Base-by-base conservation (phyloP, 1,139 yeast genomes). In the Pneumocystis canis region DNA sequence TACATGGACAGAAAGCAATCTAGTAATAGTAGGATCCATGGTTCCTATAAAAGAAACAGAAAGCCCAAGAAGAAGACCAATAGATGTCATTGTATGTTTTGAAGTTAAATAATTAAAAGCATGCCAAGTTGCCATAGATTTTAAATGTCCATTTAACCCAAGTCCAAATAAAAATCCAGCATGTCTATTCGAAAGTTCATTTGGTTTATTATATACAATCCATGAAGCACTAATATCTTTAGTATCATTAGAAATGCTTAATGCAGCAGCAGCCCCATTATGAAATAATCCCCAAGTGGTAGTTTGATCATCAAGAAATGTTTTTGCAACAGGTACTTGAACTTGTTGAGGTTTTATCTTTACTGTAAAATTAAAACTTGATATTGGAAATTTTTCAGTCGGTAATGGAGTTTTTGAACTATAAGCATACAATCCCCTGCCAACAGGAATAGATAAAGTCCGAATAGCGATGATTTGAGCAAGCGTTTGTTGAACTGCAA, bases 141-240 rank as follows among this genome's bases (percentile, higher is more conserved):
- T 84, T 68, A 94, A 75, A 71, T 90, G 96, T 0, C 97, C 97
- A 74, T 89, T 89, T 58, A 94, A 76, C 0, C 99, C 99, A 31
- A 92, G 75, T 0, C 97, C 98, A 33, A 89, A 76, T n/a, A 94
- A 74, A 69, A 94, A 89, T 0, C 99, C 99, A 25, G 96, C 97
- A 75, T 90, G 97, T 67, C 87, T 95, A 0, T 95, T 80, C 68
- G 82, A 85, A 59, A 87, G 74, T 9, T 77, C 79, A 1, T 81
- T 80, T 0, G 96, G 96, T 68, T 84, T 86, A 70, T 89, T 89
- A 72, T 87, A 89, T 0, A 85, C 86, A 58, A 90, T 86, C 97
- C 97, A 90, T 69, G 95, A 85, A 0, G 97, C 96, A 25, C 85
- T 82, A 6, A 92, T 83, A 6, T 88, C 90, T 56, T 80, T 79